Conservation (phyloP, 2,329 filamentous ascomycete species). For the Pleurostoma richardsiae region DNA sequence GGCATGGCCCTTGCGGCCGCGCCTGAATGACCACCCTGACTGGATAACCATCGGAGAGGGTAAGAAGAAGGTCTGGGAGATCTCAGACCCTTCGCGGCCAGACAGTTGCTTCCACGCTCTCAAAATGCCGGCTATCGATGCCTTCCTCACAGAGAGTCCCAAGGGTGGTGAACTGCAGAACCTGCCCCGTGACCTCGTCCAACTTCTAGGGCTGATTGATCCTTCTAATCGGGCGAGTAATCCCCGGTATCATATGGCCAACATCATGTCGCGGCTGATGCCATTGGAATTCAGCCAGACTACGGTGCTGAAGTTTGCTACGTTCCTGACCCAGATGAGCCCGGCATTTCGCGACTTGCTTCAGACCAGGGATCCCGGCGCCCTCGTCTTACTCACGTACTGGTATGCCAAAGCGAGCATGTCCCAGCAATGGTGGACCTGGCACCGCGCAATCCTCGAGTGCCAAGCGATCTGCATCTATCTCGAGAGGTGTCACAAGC, state of each 20-base stretch:
- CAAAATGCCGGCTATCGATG: slow-evolving; percentile 8
- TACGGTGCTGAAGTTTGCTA: slow-evolving; percentile 38
- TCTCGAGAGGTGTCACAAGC: slow-evolving; percentile 16
- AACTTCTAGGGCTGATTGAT: slow-evolving; percentile 17
- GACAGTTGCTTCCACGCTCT: slow-evolving; percentile 40
- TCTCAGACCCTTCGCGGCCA: slow-evolving; percentile 40
- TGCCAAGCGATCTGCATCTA: slow-evolving; percentile 43
- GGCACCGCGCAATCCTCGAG: slow-evolving; percentile 38
- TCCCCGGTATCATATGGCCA: slow-evolving; percentile 25
- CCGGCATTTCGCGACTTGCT: slow-evolving; percentile 38
- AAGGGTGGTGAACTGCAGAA: slow-evolving; percentile 12
- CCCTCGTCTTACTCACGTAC: slow-evolving; percentile 49
- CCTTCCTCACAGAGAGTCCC: slow-evolving; percentile 10
- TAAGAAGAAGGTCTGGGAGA: slow-evolving; percentile 47
- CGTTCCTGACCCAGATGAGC: slow-evolving; percentile 40
- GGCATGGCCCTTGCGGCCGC: slow-evolving; percentile 50
- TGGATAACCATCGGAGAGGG: slow-evolving; percentile 55
- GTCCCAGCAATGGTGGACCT: slow-evolving; percentile 40
- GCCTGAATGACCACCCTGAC: slow-evolving; percentile 39
- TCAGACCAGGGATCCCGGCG: slow-evolving; percentile 42
- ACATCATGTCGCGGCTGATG: slow-evolving; percentile 31
- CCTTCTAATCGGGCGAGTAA: slow-evolving; percentile 14
- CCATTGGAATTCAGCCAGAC: slow-evolving; percentile 25
- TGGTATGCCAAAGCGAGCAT: slow-evolving; percentile 48
- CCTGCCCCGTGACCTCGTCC: slow-evolving; percentile 25